Percentiles rank a stretch among this genome's conserved stretches.
Conservation (phyloP, 495 filamentous ascomycete genomes). For the Rusavskia elegans region DNA sequence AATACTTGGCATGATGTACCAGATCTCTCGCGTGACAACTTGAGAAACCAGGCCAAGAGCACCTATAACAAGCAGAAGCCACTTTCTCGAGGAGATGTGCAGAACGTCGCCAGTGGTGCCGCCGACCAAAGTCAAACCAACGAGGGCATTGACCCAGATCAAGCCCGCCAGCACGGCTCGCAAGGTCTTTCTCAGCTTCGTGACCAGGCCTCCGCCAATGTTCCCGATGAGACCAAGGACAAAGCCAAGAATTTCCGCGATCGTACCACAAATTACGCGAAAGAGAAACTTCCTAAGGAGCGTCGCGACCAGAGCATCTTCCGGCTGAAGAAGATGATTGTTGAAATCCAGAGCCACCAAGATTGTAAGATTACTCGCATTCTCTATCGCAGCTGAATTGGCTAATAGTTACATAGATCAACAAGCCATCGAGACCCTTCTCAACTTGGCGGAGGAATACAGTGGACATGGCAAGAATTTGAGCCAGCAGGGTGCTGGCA, state of each 20-base stretch:
- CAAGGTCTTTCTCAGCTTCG: constrained; percentile 24
- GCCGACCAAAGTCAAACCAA: constrained; percentile 25
- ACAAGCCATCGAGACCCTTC: constrained; percentile 70
- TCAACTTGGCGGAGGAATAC: constrained; percentile 75
- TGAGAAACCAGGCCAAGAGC: constrained; percentile 49
- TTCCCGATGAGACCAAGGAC: constrained; percentile 49
- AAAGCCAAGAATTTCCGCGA: constrained; percentile 34
- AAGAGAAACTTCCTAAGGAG: constrained; percentile 77
- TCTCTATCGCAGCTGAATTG: background rate
- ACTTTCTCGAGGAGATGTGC: constrained; percentile 32
- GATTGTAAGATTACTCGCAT: constrained; percentile 45
- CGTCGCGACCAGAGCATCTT: constrained; percentile 86
- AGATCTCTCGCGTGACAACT: constrained; percentile 49
- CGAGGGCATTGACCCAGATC: constrained; percentile 37
- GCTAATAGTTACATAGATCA: constrained; percentile 37
- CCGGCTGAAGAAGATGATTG: constrained; percentile 93
- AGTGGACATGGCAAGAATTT: constrained; percentile 53
- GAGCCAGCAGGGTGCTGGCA: constrained; percentile 42
- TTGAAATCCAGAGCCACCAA: constrained; percentile 85
- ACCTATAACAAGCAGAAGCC: constrained; percentile 48
- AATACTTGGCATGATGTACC: constrained; percentile 91
- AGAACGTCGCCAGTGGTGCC: constrained; percentile 39
- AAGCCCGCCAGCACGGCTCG: constrained; percentile 31
- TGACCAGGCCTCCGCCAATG: constrained; percentile 31
- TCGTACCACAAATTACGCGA: constrained; percentile 54